Evolutionary conservation across 208 protist species (phyloP).

Genomic region (Trypanosoma melophagium): DNA sequence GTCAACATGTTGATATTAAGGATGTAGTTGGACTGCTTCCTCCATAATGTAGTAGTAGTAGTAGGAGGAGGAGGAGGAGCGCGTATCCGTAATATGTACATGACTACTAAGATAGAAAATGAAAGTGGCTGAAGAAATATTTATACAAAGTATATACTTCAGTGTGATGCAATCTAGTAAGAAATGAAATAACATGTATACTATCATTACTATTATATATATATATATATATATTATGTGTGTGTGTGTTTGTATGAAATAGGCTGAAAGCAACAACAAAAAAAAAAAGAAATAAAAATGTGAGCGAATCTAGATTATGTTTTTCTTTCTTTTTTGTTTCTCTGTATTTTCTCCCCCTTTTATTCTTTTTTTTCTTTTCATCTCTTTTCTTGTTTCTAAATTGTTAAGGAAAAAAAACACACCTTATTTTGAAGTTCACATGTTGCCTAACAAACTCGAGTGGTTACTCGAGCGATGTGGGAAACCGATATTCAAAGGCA

Average conservation of each 20-base stretch:
- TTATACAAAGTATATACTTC: no score
- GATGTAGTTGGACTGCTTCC: conserved; percentile 60
- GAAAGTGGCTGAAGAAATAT: no score
- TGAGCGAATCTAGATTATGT: neutral
- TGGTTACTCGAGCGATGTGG: conserved; percentile 26
- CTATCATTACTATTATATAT: no score
- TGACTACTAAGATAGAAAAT: neutral
- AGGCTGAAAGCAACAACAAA: no score
- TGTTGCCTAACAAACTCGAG: conserved; percentile 24
- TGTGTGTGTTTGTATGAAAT: no score
- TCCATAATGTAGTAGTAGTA: conserved; percentile 26
- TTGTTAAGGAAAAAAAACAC: conserved; percentile 7
- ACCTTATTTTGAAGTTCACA: conserved; percentile 2
- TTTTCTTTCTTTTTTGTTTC: neutral
- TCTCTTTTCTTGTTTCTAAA: conserved; percentile 15
- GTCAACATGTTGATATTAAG: conserved; percentile 50
- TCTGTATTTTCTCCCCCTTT: conserved; percentile 5
- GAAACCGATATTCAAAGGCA: conserved; percentile 35
- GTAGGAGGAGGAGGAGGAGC: no score
- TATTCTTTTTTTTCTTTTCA: conserved; percentile 18
- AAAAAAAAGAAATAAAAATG: neutral
- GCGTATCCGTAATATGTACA: neutral
- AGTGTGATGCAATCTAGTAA: no score
- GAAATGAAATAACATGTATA: no score
- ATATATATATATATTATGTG: no score